Percentiles rank a stretch among this genome's conserved stretches.
These are phyloP conservation scores for Penicillium waksmanii DNA, from an alignment of 495 filamentous ascomycete genomes.

Conservation along the genomic window DNA sequence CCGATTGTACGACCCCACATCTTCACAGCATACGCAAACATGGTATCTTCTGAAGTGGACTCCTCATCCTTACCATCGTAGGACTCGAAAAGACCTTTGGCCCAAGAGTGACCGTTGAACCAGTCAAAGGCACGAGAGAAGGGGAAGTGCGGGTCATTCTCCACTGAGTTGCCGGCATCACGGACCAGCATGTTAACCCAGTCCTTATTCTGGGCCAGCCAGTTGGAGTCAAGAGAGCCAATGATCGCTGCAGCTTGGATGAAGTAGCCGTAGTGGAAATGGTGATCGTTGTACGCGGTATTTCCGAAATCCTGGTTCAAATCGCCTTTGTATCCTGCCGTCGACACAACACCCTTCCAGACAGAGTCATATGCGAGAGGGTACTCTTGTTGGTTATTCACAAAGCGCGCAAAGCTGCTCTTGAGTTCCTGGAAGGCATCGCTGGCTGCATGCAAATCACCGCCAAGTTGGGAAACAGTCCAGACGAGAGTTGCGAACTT, in stretches of 20 bases:
- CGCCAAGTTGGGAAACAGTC: conserved; percentile 66
- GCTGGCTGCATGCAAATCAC: conserved; percentile 60
- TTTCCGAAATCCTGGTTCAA: conserved; percentile 78
- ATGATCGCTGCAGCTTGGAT: conserved; percentile 88
- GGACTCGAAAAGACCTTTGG: conserved; percentile 91
- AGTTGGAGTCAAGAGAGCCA: conserved; percentile 74
- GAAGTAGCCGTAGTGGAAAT: conserved; percentile 92
- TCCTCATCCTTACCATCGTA: conserved; percentile 92
- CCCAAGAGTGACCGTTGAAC: conserved; percentile 96
- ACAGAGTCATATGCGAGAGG: conserved; percentile 79
- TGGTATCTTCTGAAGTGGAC: conserved; percentile 86
- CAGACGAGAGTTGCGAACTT: conserved; percentile 82
- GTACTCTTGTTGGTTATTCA: conserved; percentile 73
- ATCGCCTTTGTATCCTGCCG: conserved; percentile 78
- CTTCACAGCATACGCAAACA: conserved; percentile 87
- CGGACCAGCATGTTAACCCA: conserved; percentile 82
- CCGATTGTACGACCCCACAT: conserved; percentile 85
- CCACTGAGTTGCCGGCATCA: conserved; percentile 76
- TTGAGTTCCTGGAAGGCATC: conserved; percentile 71
- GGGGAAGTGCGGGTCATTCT: conserved; percentile 76
- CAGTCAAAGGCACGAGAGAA: conserved; percentile 89
- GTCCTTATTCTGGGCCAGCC: conserved; percentile 72
- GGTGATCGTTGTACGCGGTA: conserved; percentile 91
- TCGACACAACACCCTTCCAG: conserved; percentile 87
- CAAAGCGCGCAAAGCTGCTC: conserved; percentile 73